Base-by-base conservation (phyloP, 2,329 filamentous ascomycete species). In the Bipolaris victoriae region DNA sequence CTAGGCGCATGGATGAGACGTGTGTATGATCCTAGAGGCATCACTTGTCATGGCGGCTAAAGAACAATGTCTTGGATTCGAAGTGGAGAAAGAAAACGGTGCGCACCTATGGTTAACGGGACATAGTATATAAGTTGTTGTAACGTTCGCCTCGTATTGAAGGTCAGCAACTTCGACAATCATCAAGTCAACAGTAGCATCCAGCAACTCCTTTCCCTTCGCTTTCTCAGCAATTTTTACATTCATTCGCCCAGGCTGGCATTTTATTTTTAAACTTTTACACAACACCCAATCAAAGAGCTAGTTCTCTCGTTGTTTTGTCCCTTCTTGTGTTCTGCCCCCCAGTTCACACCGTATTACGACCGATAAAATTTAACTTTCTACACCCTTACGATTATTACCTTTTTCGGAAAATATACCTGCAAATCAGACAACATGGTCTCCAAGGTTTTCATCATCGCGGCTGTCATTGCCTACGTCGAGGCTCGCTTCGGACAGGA, bases 401-500 rank as follows among this genome's bases (percentile, higher is more conserved):
- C 44, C 43, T 2, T 29, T 49, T 49, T 55, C 22, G 26, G 35
- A 49, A 22, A 20, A 29, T 29, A 29, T 43, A 22, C 33, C 22
- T 13, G 18, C 18, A 62, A 22, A 29, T 46, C 66, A 52, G 48
- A 56, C 56, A 67, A 55, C 43, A 77, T 77, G 74, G 56, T 75
- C 45, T 73, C 73, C 61, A 75, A 75, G 58, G 39, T 61, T 51
- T 41, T 73, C 39, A 58, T 75, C 57, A 56, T 77, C 45, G 55
- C 72, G 57, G 64, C 65, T 9, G 52, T 70, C 16, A 66, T 75
- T 50, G 73, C 73, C 63, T 73, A 76, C 50, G 74, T 70, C 45
- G 69, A 76, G 55, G 75, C 75, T 41, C 75, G 87, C 64, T 89
- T 90, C 73, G 83, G 83, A 44, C 86, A 88, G 76, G 87, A 90